A percentile compares a stretch with the other conserved stretches of the same genome.
These are phyloP conservation scores for Colletotrichum euphorbiae DNA, from an alignment of 2,329 filamentous ascomycete species.

Conservation along the genomic window DNA sequence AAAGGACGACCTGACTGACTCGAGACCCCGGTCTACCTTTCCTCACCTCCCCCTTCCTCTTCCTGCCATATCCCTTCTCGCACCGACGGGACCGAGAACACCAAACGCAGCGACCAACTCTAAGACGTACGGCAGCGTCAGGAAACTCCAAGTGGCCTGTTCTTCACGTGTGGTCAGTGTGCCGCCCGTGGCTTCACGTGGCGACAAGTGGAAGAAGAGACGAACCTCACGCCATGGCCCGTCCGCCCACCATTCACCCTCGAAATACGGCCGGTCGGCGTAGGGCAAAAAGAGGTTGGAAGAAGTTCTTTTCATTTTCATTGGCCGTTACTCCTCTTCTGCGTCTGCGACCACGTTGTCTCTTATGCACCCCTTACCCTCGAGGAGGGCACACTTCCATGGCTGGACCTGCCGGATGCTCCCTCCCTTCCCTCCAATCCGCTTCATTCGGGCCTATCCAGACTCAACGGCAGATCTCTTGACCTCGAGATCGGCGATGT, in stretches of 20 bases:
- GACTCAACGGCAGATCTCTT: conserved; percentile 2
- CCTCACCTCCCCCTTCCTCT: neutral
- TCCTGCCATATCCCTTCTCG: neutral
- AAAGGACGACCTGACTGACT: conserved; percentile 17
- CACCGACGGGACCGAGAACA: neutral
- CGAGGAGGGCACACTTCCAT: neutral
- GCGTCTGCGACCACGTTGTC: neutral
- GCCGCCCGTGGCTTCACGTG: conserved; percentile 18
- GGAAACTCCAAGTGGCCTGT: conserved; percentile 14
- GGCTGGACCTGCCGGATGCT: conserved; percentile 3
- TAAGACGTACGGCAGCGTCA: neutral
- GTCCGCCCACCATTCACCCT: conserved; percentile 3
- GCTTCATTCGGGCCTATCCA: neutral
- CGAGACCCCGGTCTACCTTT: conserved; percentile 1
- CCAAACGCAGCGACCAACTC: neutral
- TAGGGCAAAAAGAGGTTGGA: neutral
- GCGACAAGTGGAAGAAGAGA: conserved; percentile 34
- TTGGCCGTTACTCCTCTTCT: neutral
- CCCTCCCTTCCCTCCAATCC: neutral
- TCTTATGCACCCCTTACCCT: neutral
- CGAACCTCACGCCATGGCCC: conserved; percentile 32
- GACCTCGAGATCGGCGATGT: neutral
- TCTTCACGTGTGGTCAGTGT: conserved; percentile 18
- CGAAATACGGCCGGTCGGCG: neutral
- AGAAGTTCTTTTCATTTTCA: neutral